These are phyloP conservation scores for Lolium perenne DNA, from an alignment of 176 grass and related monocot species.

Conservation along the genomic window DNA sequence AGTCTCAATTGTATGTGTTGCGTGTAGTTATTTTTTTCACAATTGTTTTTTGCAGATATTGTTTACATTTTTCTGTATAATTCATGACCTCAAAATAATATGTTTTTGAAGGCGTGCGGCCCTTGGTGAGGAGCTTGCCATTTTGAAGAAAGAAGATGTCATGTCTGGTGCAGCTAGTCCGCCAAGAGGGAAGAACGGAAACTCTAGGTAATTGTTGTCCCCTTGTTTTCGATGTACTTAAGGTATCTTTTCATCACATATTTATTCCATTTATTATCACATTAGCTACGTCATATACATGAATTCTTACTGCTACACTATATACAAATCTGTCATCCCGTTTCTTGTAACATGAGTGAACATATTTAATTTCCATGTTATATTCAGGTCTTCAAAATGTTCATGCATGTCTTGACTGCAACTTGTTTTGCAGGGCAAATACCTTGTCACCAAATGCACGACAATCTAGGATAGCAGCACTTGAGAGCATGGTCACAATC, in stretches of 20 bases:
- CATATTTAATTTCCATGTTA: neutral
- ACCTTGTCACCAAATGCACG: conserved; percentile 86
- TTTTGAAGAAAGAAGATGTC: conserved; percentile 81
- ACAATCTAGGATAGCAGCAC: conserved; percentile 81
- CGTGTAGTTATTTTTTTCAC: conserved; percentile 14
- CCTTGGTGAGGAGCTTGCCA: conserved; percentile 87
- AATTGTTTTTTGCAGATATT: neutral
- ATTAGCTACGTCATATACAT: conserved; percentile 14
- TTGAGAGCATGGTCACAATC: conserved; percentile 98
- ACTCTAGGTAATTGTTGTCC: conserved; percentile 65
- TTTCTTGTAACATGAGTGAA: conserved; percentile 10
- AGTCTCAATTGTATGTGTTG: conserved; percentile 84
- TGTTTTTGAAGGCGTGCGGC: conserved; percentile 73
- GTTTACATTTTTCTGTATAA: neutral
- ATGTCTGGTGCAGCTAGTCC: conserved; percentile 59
- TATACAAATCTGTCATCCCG: neutral
- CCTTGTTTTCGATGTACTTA: conserved; percentile 23
- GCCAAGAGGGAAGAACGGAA: conserved; percentile 74
- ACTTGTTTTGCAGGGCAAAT: conserved; percentile 60
- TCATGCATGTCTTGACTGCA: conserved; percentile 34
- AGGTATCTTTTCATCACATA: conserved; percentile 2
- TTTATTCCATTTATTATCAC: conserved; percentile 21
- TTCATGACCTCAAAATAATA: conserved; percentile 7
- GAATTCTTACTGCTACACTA: neutral
- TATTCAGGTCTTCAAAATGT: conserved; percentile 25